Evolutionary conservation across 2,329 filamentous ascomycete species (phyloP), one percentile per base, ranked within the genome.

Genomic region (Aspergillus vadensis): DNA sequence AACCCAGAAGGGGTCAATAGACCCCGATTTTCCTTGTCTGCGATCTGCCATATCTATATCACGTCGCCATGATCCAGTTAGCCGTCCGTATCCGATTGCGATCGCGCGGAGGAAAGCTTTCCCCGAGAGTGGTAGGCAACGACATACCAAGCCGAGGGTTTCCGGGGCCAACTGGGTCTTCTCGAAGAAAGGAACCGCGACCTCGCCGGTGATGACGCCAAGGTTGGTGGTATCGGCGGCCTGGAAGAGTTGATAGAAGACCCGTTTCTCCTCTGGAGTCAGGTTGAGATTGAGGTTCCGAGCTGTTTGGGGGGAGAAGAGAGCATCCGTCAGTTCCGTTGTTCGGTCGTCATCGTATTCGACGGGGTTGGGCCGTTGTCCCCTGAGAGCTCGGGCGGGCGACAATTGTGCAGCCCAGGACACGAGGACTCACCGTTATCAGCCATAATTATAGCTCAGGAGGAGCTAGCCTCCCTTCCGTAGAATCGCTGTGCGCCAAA

Each of bases 131-230:
- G 39, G 38, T 32, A 23, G 55, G 44, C n/a, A 53, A 57, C 30
- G 49, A 82, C 86, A 68, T 79, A 94, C 91, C 86, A 96, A 89
- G 77, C 94, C 95, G 61, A 99, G 84, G 52, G 95, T 84, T 63
- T 91, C 88, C 57, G 93, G 91, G 63, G 94, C 88, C 52, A 99
- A 83, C 68, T 91, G 89, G 49, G 95, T 98, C 83, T 95, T 95
- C 79, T 98, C 93, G 74, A 99, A 99, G 82, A 99, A 98, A 76
- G 92, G 91, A 76, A 99, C 93, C 61, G 95, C 95, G 63, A 96
- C 86, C 78, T 99, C 95, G 77, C 95, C 95, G 17, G 95, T 97
- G 36, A 99, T 91, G 65, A 98, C 92, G 58, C 93, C 92, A 60
- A 97, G 89, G 74, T 87, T 90, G 70, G 97, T 95, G 61, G 89